Base-by-base conservation (phyloP, 768 basidiomycete species). In the Sutorius australiensis region DNA sequence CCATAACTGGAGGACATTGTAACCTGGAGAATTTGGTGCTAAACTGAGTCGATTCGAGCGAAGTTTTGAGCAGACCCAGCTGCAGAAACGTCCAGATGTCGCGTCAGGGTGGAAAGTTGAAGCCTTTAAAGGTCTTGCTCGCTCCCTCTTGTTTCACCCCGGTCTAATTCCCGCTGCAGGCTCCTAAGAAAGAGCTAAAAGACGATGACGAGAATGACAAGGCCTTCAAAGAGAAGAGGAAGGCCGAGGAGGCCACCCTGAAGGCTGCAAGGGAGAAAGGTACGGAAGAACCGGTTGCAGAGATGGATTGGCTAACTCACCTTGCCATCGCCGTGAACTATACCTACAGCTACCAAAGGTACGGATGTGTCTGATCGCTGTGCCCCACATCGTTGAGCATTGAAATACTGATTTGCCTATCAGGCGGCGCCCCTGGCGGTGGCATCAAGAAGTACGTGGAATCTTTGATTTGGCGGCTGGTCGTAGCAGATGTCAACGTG, bases 371-470 rank as follows among this genome's bases (percentile, higher is more conserved):
- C 34, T 40, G 43, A 11, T 28, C 46, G 38, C 28, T 31, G 14
- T 58, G 30, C 55, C 53, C 51, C 40, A 36, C 53, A 27, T 39
- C 28, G 34, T 27, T 58, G 40, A 54, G 14, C 27, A 34, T 46
- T 12, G 36, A 30, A 54, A 12, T 31, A 34, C 46, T 12, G 36
- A 30, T 16, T 17, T 30, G 36, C 28, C 36, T 39, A 21, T 42
- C 47, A 89, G 89, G 80, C 56, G 89, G 89, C 19, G 44, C 44
- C 10, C 77, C 84, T 48, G 82, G 81, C 17, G 76, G 80, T 40
- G 89, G 91, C 24, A 90, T 92, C 78, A 92, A 92, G 81, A 92
- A 92, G 90, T 91, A 71, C 61, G 86, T 77, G 27, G 48, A 47
- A 45, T 17, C 17, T 56, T 36, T 42, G 21, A 17, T 36, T 47